phyloP scores from a whole-genome alignment of 106 monocot genomes.

The Allium cepa region DNA sequence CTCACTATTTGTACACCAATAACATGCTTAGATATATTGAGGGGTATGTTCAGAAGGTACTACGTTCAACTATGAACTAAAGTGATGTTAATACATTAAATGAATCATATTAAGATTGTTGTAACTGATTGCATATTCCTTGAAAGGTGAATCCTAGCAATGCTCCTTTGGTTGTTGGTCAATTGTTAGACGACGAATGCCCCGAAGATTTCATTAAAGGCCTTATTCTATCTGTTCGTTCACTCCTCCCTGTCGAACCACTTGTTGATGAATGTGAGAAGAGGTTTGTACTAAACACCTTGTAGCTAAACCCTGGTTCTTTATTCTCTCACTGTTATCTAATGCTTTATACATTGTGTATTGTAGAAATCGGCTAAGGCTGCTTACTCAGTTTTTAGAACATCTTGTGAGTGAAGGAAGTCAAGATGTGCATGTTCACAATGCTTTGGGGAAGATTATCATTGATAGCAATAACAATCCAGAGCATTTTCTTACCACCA shows the following conservation, averaged over 20 bases:
- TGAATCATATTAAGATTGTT: background rate
- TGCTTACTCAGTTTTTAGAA: conserved; percentile 93
- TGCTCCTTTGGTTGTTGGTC: conserved; percentile 91
- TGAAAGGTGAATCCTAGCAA: conserved; percentile 88
- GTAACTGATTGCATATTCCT: background rate
- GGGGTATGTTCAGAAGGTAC: conserved; percentile 98
- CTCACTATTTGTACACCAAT: conserved; percentile 89
- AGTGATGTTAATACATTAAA: background rate
- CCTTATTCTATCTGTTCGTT: conserved; percentile 92
- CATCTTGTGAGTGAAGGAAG: conserved; percentile 99
- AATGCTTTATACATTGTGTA: conserved; percentile 9
- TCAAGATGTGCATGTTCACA: conserved; percentile 99
- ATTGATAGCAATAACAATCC: conserved; percentile 99
- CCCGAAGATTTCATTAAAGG: conserved; percentile 98
- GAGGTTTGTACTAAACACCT: conserved; percentile 30
- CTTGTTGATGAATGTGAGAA: conserved; percentile 99
- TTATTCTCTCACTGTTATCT: background rate
- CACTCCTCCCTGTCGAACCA: conserved; percentile 95
- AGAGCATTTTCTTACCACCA: conserved; percentile 93
- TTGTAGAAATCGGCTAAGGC: conserved; percentile 70
- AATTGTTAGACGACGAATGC: conserved; percentile 91
- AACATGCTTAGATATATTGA: conserved; percentile 99
- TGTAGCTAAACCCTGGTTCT: background rate
- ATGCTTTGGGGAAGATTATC: conserved; percentile 95
- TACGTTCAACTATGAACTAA: background rate